Base-by-base conservation (phyloP, 73 alveolate genomes). In the Paramecium sonneborni region DNA sequence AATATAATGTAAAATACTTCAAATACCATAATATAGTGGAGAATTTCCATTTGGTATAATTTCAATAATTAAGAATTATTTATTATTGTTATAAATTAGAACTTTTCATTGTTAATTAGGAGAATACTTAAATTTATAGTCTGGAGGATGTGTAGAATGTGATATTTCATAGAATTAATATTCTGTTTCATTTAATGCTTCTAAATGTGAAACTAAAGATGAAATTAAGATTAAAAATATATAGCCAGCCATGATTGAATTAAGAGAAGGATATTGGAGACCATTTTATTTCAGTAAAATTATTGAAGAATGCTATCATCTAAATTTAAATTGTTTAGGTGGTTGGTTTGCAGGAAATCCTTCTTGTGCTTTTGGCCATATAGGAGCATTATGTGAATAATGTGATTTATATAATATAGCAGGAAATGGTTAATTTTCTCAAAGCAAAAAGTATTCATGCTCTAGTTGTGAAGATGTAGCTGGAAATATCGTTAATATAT, bases 381-480 rank as follows among this genome's bases (percentile, higher is more conserved):
- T 86, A 28, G 93, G 93, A 55, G 93, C 93, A 6, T 34, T 86
- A 15, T 86, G 93, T 35, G 93, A 86, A 57, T 37, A 37, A 21
- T 86, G 93, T 62, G 93, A 86, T 38, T 57, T 62, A 74, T 34
- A 74, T 79, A 30, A 21, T 7, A 11, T 34, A 14, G 11, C 76
- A 24, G 57, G 57, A 44, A 46, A 46, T 39, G 91, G 72, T 0
- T 20, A 28, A 12, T 79, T 11, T 3, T 79, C 91, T 12, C 20
- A 21, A 21, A 79, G 91, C 43, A 70, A 39, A n/a, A 37, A 79
- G 11, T 79, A 43, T 38, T 12, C 41, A 3, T 79, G 91, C 34
- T 70, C 37, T 32, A 39, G 23, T 38, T 79, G 91, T 32, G 23
- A 44, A 5, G 57, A 44, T 11, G 12, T 44, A 21, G 57, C 57